These are phyloP conservation scores for Ophiocordyceps camponoti-floridani DNA, from an alignment of 2,329 filamentous ascomycete species.

Conservation along the genomic window DNA sequence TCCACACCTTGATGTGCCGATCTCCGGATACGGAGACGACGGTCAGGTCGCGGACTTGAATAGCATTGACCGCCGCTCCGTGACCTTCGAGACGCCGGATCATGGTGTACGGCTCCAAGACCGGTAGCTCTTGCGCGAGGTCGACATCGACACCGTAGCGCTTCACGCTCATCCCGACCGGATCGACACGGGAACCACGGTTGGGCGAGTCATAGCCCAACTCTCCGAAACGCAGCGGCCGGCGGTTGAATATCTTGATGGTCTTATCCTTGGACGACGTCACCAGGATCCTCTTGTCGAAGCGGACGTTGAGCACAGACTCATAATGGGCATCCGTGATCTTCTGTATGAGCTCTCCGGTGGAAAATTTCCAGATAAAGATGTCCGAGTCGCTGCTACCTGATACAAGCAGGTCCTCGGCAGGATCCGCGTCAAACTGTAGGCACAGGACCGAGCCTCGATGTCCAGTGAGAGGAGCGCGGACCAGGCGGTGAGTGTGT, in stretches of 20 bases:
- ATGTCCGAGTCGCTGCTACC: slow-evolving; percentile 86
- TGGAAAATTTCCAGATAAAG: slow-evolving; percentile 92
- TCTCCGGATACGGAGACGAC: slow-evolving; percentile 94
- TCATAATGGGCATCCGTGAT: slow-evolving; percentile 66
- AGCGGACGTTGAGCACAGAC: slow-evolving; percentile 84
- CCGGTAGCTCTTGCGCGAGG: slow-evolving; percentile 24
- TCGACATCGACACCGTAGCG: slow-evolving; percentile 36
- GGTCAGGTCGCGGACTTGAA: slow-evolving; percentile 71
- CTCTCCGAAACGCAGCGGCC: slow-evolving; percentile 77
- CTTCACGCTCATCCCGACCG: slow-evolving; percentile 31
- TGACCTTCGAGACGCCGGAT: slow-evolving; percentile 73
- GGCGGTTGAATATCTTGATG: slow-evolving; percentile 81
- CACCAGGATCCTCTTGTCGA: slow-evolving; percentile 73
- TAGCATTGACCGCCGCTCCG: slow-evolving; percentile 83
- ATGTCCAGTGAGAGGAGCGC: slow-evolving; percentile 65
- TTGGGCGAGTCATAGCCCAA: slow-evolving; percentile 64
- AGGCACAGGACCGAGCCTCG: slow-evolving; percentile 92
- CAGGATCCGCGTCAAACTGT: slow-evolving; percentile 78
- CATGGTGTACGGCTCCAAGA: slow-evolving; percentile 50
- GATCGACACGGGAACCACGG: slow-evolving; percentile 24
- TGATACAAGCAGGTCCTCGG: slow-evolving; percentile 81
- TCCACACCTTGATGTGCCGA: slow-evolving; percentile 86
- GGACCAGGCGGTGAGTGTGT: slow-evolving; percentile 57
- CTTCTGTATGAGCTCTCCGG: slow-evolving; percentile 74
- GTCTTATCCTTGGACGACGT: slow-evolving; percentile 86